Evolutionary conservation across 768 basidiomycete species (phyloP), one percentile per base, ranked within the genome.

Genomic region (Boletus rex-veris): DNA sequence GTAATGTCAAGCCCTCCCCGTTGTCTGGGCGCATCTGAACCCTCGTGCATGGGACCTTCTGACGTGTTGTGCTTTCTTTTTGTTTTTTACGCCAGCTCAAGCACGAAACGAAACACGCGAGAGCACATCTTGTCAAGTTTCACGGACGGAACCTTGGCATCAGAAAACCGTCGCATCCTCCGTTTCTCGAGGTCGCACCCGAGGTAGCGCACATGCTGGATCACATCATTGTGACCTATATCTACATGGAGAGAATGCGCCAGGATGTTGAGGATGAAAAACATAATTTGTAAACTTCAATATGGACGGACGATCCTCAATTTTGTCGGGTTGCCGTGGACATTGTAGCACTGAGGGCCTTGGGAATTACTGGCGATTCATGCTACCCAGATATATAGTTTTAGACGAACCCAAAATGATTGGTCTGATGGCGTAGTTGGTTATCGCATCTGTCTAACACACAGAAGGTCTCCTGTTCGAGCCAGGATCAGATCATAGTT

Each of bases 371-470:
- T 28, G 26, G 26, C 26, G 26, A 8, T 28, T 2, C 33, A 35
- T 35, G 12, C 12, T 35, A 35, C 1, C 1, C 14, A n/a, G n/a
- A 11, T 3, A 35, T 11, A 14, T 11, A 3, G 14, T 6, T 35
- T 6, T 28, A 2, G 28, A 8, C 28, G 7, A 36, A 5, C 35
- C 0, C 14, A 36, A 8, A 38, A 8, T 16, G 5, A 2, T 16
- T 2, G 65, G 68, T 70, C 58, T 68, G 80, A 79, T 85, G 84
- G 83, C 80, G 83, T 85, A 84, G 82, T 83, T 85, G 83, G 83
- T 85, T 84, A 86, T 86, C 83, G 80, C 83, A 82, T 84, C 82
- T 83, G 83, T 85, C 82, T 85, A 83, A 86, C 83, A 85, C 83
- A 83, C 54, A 58, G 59, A 61, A 61, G 59, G 55, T 61, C 59